Percentiles rank a stretch among this genome's conserved stretches.
phyloP scores from a whole-genome alignment of 2,329 filamentous ascomycete species.

The Aureobasidium sp. region DNA sequence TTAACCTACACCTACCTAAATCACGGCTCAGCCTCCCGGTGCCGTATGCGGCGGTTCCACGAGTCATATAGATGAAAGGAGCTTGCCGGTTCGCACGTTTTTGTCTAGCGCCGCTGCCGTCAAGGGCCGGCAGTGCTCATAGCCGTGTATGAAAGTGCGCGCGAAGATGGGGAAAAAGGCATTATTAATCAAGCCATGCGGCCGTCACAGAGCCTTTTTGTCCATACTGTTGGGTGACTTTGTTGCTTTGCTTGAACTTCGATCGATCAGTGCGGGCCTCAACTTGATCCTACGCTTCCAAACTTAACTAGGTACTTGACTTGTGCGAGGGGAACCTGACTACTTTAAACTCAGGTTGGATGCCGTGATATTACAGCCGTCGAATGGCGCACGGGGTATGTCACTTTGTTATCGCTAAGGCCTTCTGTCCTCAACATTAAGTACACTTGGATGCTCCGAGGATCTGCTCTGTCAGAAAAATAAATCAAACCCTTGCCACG shows the following conservation, averaged over 20 bases:
- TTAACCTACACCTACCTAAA: not conserved
- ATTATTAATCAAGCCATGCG: slow-evolving; percentile 2
- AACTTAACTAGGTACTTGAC: not conserved
- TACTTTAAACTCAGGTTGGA: slow-evolving; percentile 7
- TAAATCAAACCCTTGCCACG: not conserved
- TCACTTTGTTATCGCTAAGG: slow-evolving; percentile 7
- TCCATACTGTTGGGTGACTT: not conserved
- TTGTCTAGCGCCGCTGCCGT: slow-evolving; percentile 7
- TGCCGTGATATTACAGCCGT: slow-evolving; percentile 9
- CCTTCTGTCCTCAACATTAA: slow-evolving; percentile 10
- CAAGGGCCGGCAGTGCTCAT: not conserved
- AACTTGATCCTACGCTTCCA: slow-evolving; percentile 6
- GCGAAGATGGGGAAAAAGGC: not conserved
- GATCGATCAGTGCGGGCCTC: slow-evolving; percentile 7
- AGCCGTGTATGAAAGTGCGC: not conserved
- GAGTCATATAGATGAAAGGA: slow-evolving; percentile 8
- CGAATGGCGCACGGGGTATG: slow-evolving; percentile 5
- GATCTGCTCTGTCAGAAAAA: not conserved
- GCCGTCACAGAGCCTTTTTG: not conserved
- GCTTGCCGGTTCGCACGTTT: not conserved
- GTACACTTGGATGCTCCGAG: slow-evolving; percentile 3
- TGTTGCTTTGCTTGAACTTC: not conserved
- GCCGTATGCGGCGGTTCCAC: not conserved
- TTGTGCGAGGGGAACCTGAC: slow-evolving; percentile 8
- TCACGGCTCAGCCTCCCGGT: not conserved